Evolutionary conservation across 805 yeast genomes (phyloP), one percentile per base, ranked within the genome.

Genomic region (Metschnikowia drakensbergensis): DNA sequence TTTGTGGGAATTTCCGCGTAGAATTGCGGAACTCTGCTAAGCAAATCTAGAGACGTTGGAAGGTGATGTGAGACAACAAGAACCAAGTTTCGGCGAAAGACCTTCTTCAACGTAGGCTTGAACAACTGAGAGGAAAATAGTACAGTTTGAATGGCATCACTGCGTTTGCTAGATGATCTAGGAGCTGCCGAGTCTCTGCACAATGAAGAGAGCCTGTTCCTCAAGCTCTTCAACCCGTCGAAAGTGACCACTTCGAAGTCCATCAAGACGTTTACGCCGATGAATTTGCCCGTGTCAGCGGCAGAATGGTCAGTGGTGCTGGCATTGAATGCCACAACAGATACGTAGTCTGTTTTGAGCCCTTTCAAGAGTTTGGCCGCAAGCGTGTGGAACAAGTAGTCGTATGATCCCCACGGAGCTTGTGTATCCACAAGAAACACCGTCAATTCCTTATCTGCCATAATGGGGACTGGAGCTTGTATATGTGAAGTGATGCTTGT

Each of bases 371-470:
- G 71, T n/a, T 59, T 54, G 4, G 64, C 69, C 9, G 71, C 61
- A 53, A 63, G 79, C 72, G 74, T 17, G 66, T 72, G 54, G 68
- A 76, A 50, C 58, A 71, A 67, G 69, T 63, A 34, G 67, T 61
- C 25, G 60, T 63, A 49, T 54, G 65, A 34, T 64, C 74, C 61
- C 81, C 74, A 58, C 54, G 75, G 53, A 59, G 69, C 67, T 8
- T 79, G 72, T 10, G 75, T 64, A 58, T 83, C 88, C 11, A 80
- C 69, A 7, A 81, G 67, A 53, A 76, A 80, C 1, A 69, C 64
- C 0, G 82, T 76, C 30, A 66, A 65, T 46, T 72, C 77, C 56
- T 73, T 57, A 17, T 62, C 68, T 2, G 69, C 67, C 70, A 65
- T 67, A 6, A 13, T 11, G 3, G 23, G 33, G 26, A 6, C 5